phyloP scores from a whole-genome alignment of 495 filamentous ascomycete species.

The Baudoinia panamericana region DNA sequence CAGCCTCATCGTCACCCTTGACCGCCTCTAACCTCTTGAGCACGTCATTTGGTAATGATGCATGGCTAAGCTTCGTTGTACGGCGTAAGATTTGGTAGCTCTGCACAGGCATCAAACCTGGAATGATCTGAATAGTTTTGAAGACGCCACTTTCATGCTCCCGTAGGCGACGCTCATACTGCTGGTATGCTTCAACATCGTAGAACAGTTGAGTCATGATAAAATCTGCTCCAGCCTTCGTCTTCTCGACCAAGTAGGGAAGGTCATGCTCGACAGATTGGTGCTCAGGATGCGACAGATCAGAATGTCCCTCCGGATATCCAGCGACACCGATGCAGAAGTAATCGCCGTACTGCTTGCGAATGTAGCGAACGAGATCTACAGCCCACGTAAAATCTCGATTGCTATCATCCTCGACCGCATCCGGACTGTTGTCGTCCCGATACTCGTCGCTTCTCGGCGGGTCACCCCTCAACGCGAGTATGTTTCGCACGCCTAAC shows the following conservation, averaged over 20 bases:
- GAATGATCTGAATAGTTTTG: slow-evolving; percentile 79
- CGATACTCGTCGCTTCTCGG: slow-evolving; percentile 79
- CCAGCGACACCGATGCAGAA: slow-evolving; percentile 93
- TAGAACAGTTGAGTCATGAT: slow-evolving; percentile 99
- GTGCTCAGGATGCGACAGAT: slow-evolving; percentile 64
- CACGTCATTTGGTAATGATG: slow-evolving; percentile 58
- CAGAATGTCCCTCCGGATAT: slow-evolving; percentile 94
- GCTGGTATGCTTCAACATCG: slow-evolving; percentile 65
- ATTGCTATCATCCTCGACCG: slow-evolving; percentile 48
- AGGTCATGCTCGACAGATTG: slow-evolving; percentile 73
- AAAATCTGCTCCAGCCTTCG: slow-evolving; percentile 84
- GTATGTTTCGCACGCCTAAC: slow-evolving; percentile 86
- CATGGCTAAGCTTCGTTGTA: slow-evolving; percentile 91
- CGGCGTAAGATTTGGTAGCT: slow-evolving; percentile 89
- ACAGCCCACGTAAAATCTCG: slow-evolving; percentile 80
- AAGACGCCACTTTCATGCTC: slow-evolving; percentile 76
- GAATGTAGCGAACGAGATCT: slow-evolving; percentile 84
- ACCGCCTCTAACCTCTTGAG: slow-evolving; percentile 61
- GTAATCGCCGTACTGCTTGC: slow-evolving; percentile 73
- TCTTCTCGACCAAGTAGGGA: slow-evolving; percentile 84
- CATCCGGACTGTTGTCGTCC: slow-evolving; percentile 29
- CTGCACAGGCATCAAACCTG: slow-evolving; percentile 94
- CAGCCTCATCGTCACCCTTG: slow-evolving; percentile 80
- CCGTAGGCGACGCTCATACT: slow-evolving; percentile 65
- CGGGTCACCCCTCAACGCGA: slow-evolving; percentile 88